phyloP scores from a whole-genome alignment of 2,329 filamentous ascomycete genomes.

The Scedosporium minutisporum region DNA sequence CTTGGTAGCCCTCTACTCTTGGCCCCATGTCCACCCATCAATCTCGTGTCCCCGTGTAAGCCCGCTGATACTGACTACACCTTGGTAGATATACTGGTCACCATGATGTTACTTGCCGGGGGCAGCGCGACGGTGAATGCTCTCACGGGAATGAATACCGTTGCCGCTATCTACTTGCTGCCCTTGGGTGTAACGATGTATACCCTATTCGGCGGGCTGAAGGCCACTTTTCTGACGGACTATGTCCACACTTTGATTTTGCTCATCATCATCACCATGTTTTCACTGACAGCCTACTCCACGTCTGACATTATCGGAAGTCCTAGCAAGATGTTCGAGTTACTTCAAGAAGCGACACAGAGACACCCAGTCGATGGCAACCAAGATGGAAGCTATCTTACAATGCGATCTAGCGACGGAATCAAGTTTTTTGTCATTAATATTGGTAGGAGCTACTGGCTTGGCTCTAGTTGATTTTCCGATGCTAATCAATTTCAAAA shows the following conservation, averaged over 20 bases:
- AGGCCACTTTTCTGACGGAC: conserved; percentile 78
- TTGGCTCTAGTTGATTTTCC: not conserved
- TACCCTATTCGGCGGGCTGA: conserved; percentile 69
- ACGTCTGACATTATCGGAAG: conserved; percentile 64
- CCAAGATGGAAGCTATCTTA: conserved; percentile 71
- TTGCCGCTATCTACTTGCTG: conserved; percentile 75
- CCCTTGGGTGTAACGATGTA: conserved; percentile 64
- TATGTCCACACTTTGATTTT: conserved; percentile 82
- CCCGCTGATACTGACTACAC: not conserved
- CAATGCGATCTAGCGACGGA: conserved; percentile 73
- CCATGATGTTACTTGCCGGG: conserved; percentile 79
- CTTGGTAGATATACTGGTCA: conserved; percentile 59
- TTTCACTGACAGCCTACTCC: conserved; percentile 73
- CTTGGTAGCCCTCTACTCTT: not conserved
- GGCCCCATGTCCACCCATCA: not conserved
- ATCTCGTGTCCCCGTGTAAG: not conserved
- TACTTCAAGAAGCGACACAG: conserved; percentile 57
- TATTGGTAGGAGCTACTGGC: conserved; percentile 20
- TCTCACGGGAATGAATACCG: conserved; percentile 41
- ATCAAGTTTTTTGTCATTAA: conserved; percentile 90
- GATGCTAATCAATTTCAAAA: not conserved
- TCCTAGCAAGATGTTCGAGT: conserved; percentile 68
- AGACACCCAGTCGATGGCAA: conserved; percentile 73
- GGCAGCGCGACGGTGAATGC: conserved; percentile 50
- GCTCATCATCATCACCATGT: conserved; percentile 76